phyloP scores from a whole-genome alignment of 495 filamentous ascomycete species.

The Talaromyces trachyspermus region DNA sequence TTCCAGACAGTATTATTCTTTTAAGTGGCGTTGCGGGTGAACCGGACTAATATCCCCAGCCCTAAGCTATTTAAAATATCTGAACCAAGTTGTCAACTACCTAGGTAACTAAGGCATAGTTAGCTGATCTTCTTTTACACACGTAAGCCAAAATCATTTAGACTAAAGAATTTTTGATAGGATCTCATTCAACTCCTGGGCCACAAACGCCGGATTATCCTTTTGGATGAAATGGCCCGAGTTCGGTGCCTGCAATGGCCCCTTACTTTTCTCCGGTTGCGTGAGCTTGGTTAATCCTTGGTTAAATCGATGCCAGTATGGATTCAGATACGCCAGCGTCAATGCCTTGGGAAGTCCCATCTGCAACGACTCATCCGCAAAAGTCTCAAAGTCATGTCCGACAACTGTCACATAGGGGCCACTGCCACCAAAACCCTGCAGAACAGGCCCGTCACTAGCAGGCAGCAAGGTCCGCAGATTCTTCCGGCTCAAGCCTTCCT shows the following conservation, averaged over 20 bases:
- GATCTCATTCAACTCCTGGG: slow-evolving; percentile 34
- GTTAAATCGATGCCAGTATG: slow-evolving; percentile 51
- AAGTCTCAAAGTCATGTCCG: slow-evolving; percentile 53
- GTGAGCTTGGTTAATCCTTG: slow-evolving; percentile 45
- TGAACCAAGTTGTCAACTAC: no score
- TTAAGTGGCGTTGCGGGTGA: no score
- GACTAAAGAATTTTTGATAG: slow-evolving; percentile 17
- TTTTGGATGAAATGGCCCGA: slow-evolving; percentile 59
- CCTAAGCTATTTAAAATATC: no score
- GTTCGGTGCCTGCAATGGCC: slow-evolving; percentile 43
- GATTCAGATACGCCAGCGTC: slow-evolving; percentile 46
- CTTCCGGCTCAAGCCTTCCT: slow-evolving; percentile 47
- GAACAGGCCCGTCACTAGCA: slow-evolving; percentile 33
- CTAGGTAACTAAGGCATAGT: no score
- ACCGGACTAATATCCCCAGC: no score
- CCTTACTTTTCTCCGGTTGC: slow-evolving; percentile 24
- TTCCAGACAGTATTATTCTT: no score
- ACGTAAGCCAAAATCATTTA: no score
- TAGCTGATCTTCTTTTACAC: no score
- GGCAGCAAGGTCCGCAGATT: slow-evolving; percentile 45
- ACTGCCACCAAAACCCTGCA: slow-evolving; percentile 30
- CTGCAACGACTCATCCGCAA: slow-evolving; percentile 39
- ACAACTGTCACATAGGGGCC: slow-evolving; percentile 47
- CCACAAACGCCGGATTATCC: slow-evolving; percentile 53
- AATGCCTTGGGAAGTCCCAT: slow-evolving; percentile 34